Evolutionary conservation across 805 yeast genomes (phyloP), one percentile per base, ranked within the genome.

Genomic region (Teunomyces funiuensis): DNA sequence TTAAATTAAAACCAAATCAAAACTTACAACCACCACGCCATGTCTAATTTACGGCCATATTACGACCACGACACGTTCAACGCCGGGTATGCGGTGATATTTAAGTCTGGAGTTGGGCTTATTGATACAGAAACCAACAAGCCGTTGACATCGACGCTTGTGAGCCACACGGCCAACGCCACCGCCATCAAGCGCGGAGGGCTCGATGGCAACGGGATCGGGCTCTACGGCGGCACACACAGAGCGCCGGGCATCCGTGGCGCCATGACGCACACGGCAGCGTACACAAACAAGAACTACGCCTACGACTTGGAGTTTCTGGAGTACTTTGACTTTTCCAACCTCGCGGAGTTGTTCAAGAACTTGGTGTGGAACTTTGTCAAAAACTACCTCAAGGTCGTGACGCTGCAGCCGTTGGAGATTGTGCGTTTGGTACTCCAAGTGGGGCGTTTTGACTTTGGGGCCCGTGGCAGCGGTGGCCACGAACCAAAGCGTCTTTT

Each of bases 341-440:
- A 81, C 55, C 61, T 85, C 52, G 71, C 71, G 39, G 86, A 80
- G 47, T 57, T 83, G 25, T 49, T 82, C 4, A 69, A 73, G 40
- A 78, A 81, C 29, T 69, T 88, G 44, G 61, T 80, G 17, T 70
- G 75, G 57, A 79, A 85, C 33, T 79, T 88, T 46, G 53, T 82
- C 38, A 79, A 79, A 49, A 83, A 82, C 49, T 91, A 93, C 65
- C 61, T 80, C 41, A 81, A 80, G 45, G 79, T 83, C 33, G 60
- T 88, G 23, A 57, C 86, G 6, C 77, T 87, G 14, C 97, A 93
- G 62, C 98, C 99, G 2, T 83, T 90, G 61, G 97, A 91, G 52
- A 84, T 87, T 13, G 79, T 86, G 4, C 73, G 91, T 41, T 71
- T 88, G 49, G 69, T 90, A 19, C 64, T 89, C 42, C 98, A 93